phyloP scores from a whole-genome alignment of 495 filamentous ascomycete genomes.

The Tuber magnatum region DNA sequence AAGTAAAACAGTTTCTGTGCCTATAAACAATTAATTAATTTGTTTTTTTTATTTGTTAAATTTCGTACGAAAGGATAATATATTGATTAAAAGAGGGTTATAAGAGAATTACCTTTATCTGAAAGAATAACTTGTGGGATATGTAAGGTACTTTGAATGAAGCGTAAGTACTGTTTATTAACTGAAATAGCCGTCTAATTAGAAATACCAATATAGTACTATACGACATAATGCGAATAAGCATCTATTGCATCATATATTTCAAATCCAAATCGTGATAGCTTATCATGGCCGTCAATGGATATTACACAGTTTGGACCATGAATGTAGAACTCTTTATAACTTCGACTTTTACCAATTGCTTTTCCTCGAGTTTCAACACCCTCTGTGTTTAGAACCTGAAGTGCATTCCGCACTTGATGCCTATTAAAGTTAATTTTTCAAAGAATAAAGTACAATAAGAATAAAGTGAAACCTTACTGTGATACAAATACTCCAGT shows the following conservation, averaged over 20 bases:
- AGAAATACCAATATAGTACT: conserved; percentile 13
- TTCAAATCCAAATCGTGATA: conserved; percentile 19
- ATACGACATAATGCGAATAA: conserved; percentile 14
- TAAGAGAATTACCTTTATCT: neutral
- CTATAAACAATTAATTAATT: neutral
- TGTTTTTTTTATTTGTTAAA: neutral
- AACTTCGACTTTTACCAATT: neutral
- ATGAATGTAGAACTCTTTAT: neutral
- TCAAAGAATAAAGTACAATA: too few species aligned
- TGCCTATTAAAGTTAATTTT: neutral
- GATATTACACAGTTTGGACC: conserved; percentile 10
- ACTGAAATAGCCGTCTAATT: neutral
- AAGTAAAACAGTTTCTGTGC: conserved; percentile 10
- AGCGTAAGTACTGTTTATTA: conserved; percentile 13
- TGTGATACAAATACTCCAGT: neutral
- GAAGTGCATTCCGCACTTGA: neutral
- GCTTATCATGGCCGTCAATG: conserved; percentile 16
- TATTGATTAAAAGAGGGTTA: neutral
- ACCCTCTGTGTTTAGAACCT: neutral
- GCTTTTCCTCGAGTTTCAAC: neutral
- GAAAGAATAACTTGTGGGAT: conserved; percentile 13
- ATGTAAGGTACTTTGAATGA: neutral
- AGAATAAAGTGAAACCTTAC: neutral
- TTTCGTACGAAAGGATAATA: too few species aligned
- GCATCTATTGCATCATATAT: conserved; percentile 27